These are phyloP conservation scores for Maudiozyma serrabonitensis DNA, from an alignment of 805 yeast genomes.

Conservation along the genomic window DNA sequence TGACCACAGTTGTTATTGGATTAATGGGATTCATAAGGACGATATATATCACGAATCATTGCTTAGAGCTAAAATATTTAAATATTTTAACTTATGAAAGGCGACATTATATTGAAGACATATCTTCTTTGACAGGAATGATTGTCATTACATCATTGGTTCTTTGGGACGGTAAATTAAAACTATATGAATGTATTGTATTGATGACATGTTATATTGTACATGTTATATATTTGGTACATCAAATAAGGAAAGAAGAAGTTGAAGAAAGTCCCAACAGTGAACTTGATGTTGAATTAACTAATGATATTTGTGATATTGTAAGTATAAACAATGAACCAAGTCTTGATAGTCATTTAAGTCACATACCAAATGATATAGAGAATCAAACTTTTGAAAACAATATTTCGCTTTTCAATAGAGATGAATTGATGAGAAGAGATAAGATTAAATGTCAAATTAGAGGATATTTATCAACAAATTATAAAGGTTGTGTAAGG, in stretches of 20 bases:
- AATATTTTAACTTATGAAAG: conserved; percentile 23
- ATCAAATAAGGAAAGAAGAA: neutral
- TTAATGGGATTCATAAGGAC: conserved; percentile 45
- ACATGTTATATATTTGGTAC: neutral
- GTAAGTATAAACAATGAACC: neutral
- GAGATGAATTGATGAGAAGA: conserved; percentile 13
- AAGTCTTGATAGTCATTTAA: neutral
- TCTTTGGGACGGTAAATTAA: conserved; percentile 46
- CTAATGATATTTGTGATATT: conserved; percentile 1
- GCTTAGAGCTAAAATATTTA: neutral
- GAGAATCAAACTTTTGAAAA: conserved; percentile 1
- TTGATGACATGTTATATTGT: conserved; percentile 1
- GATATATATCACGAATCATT: neutral
- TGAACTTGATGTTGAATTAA: neutral
- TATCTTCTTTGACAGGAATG: conserved; percentile 46
- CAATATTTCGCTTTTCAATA: conserved; percentile 11
- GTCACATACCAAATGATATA: neutral
- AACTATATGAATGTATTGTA: conserved; percentile 43
- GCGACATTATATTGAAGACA: conserved; percentile 49
- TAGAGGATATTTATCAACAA: conserved; percentile 15
- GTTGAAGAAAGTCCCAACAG: neutral
- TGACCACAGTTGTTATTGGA: conserved; percentile 73
- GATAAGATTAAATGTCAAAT: conserved; percentile 12
- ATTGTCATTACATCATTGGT: conserved; percentile 38
- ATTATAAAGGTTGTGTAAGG: conserved; percentile 21